Evolutionary conservation across 108 stramenopile species (phyloP), one percentile per base, ranked within the genome.

Genomic region (Heterococcus sp.): DNA sequence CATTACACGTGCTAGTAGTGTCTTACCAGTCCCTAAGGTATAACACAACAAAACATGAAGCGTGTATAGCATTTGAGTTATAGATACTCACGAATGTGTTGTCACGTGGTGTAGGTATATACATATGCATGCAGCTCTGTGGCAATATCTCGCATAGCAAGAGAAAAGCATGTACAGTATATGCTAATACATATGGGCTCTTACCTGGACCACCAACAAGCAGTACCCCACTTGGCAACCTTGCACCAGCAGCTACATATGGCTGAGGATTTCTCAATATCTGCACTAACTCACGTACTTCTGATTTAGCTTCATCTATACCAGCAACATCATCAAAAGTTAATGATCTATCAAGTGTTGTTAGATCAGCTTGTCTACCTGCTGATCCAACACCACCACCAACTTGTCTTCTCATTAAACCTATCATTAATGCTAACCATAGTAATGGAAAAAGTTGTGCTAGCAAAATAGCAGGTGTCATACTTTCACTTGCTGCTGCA

Each of bases 321-420:
- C 96, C 96, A 30, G 95, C 96, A n/a, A 97, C 94, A 78, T 96
- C 93, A 0, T 85, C 83, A 83, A 97, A 96, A 0, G 93, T 92
- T 35, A 84, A 72, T 26, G 75, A 76, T 26, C 46, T 58, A 21
- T 58, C 46, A 8, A 58, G 46, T 8, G 46, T 58, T 14, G 8
- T 21, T 21, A 8, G 14, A 8, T 58, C 14, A 8, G 21, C 46
- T 21, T 58, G 46, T 8, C 46, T 8, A 8, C 46, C 46, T 21
- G 46, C 46, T 21, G 46, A 58, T 21, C 46, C 46, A 8, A 58
- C 46, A 8, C 14, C 21, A 8, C 21, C 46, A 8, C 46, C 46
- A 8, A 58, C 14, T 14, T 58, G 8, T 21, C 46, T 58, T 21
- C 46, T 58, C 14, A 58, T 8, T 21, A 58, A 8, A 14, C 14